phyloP scores from a whole-genome alignment of 192 early-diverging fungal species.

The Gryganskiella cystojenkinii region DNA sequence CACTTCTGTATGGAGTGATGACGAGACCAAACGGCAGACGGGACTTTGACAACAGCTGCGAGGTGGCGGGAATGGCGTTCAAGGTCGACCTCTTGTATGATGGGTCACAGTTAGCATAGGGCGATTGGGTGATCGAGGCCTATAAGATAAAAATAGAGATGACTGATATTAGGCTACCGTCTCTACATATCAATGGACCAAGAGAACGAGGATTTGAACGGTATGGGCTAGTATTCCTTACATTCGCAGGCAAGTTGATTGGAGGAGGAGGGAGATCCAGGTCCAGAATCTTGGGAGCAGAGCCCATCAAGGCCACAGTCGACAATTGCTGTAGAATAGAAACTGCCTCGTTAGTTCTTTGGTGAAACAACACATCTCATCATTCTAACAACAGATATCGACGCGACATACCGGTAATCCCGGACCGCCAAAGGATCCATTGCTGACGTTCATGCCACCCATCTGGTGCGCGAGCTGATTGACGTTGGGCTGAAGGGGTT shows the following conservation, averaged over 20 bases:
- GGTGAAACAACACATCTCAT: not conserved
- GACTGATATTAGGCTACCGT: not conserved
- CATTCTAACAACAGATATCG: no score
- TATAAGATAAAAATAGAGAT: not conserved
- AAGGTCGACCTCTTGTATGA: constrained; percentile 91
- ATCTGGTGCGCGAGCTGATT: constrained; percentile 20
- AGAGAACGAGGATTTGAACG: no score
- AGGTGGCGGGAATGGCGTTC: constrained; percentile 88
- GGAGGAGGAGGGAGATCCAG: constrained; percentile 56
- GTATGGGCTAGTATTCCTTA: no score
- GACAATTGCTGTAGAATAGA: constrained; percentile 17
- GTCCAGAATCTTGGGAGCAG: constrained; percentile 58
- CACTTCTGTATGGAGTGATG: constrained; percentile 87
- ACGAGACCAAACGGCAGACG: constrained; percentile 91
- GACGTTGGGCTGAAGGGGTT: constrained; percentile 21
- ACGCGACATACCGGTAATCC: constrained; percentile 11
- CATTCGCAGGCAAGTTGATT: constrained; percentile 63
- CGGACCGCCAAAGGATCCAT: constrained; percentile 14
- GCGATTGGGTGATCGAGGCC: constrained; percentile 65
- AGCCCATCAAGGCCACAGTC: constrained; percentile 63
- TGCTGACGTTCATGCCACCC: constrained; percentile 39
- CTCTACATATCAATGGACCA: no score
- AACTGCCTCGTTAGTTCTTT: no score
- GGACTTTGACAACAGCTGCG: constrained; percentile 85
- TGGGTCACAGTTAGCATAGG: constrained; percentile 73